phyloP scores from a whole-genome alignment of 768 basidiomycete genomes.

The Lanmaoa rubissima region DNA sequence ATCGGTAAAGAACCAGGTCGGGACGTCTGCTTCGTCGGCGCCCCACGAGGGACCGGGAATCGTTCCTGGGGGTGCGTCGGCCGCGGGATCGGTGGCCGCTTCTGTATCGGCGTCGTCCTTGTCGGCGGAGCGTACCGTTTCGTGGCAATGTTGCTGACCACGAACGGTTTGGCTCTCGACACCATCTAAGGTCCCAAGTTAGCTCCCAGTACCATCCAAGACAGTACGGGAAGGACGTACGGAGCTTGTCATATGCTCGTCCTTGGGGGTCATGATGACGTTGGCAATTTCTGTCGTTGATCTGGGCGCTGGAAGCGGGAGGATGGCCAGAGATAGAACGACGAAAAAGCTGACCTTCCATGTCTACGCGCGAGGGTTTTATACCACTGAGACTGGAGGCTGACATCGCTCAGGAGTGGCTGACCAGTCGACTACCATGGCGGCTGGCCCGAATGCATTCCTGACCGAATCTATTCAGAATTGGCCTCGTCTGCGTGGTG shows the following conservation, averaged over 20 bases:
- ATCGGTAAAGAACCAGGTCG: not conserved
- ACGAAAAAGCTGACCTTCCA: not conserved
- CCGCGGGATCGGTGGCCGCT: not conserved
- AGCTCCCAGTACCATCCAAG: too few species aligned
- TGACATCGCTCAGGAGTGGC: not conserved
- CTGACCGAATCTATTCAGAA: not conserved
- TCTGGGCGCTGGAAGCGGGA: not conserved
- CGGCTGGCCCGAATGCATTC: slow-evolving; percentile 1
- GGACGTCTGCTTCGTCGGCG: not conserved
- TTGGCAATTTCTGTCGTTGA: not conserved
- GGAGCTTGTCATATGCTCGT: too few species aligned
- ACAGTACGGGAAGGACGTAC: not conserved
- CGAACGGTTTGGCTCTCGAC: slow-evolving; percentile 6
- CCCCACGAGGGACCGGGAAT: not conserved
- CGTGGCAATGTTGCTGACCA: slow-evolving; percentile 1
- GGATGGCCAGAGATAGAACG: not conserved
- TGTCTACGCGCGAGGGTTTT: not conserved
- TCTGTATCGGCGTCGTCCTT: not conserved
- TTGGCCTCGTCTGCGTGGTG: not conserved
- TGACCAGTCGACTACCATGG: not conserved
- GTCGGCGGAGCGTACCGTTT: not conserved
- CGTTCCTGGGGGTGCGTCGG: not conserved
- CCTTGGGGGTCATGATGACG: not conserved
- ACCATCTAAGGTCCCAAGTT: not conserved
- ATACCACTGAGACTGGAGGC: not conserved